Conservation (phyloP, 1,284 basidiomycete genomes). For the Heliocybe sulcata region DNA sequence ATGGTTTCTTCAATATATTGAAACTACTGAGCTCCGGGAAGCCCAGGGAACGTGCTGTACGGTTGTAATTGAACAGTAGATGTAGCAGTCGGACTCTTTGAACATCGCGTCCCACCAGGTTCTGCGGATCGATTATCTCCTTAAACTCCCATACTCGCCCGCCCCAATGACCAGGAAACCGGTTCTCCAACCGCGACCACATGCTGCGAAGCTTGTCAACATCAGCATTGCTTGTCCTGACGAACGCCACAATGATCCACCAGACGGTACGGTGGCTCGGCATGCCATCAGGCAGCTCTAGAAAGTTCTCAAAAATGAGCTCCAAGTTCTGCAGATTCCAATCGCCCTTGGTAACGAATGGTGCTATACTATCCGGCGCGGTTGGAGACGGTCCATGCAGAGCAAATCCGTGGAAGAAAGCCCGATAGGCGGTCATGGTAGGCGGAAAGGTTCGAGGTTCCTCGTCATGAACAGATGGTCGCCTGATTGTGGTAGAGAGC, state of each 20-base stretch:
- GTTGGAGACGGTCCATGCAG: constrained; percentile 36
- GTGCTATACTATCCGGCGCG: not conserved
- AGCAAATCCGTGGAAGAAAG: constrained; percentile 73
- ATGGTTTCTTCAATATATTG: not conserved
- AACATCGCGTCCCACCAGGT: not conserved
- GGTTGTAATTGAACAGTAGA: too few relatives aligned
- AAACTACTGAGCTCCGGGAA: too few relatives aligned
- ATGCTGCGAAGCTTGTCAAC: constrained; percentile 37
- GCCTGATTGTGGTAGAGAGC: constrained; percentile 35
- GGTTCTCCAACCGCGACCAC: constrained; percentile 45
- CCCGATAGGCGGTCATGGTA: constrained; percentile 52
- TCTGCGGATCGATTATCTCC: not conserved
- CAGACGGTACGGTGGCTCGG: constrained; percentile 42
- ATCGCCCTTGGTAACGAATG: constrained; percentile 4
- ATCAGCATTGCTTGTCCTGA: constrained; percentile 47
- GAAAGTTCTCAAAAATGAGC: constrained; percentile 49
- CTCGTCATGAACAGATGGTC: not conserved
- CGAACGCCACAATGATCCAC: constrained; percentile 60
- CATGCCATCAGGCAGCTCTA: constrained; percentile 36
- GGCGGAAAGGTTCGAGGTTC: constrained; percentile 25
- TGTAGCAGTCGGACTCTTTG: not conserved
- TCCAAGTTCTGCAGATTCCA: constrained; percentile 56
- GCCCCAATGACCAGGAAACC: constrained; percentile 40
- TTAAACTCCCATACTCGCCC: constrained; percentile 38
- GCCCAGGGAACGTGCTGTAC: too few relatives aligned